These are phyloP conservation scores for Sicyos edulis DNA, from an alignment of 306 rosid species.

Conservation along the genomic window DNA sequence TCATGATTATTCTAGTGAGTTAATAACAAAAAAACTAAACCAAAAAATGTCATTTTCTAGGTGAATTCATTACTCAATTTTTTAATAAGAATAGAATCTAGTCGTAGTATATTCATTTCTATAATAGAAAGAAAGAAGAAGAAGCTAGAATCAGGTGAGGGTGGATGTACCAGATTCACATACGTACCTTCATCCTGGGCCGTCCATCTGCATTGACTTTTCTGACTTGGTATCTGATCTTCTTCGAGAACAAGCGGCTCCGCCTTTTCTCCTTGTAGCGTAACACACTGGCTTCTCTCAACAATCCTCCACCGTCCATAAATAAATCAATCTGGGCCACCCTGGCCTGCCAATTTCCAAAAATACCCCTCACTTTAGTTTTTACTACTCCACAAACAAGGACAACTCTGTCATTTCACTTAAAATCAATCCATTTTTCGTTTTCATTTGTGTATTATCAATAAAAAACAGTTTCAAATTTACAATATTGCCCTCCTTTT, in stretches of 20 bases:
- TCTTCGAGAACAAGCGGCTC: slow-evolving; percentile 65
- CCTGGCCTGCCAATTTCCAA: slow-evolving; percentile 51
- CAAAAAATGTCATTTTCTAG: neutral
- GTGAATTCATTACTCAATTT: neutral
- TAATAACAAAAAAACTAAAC: too few relatives aligned
- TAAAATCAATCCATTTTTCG: neutral
- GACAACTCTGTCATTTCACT: neutral
- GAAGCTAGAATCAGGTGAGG: neutral
- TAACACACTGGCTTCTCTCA: slow-evolving; percentile 68
- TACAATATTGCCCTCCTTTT: too few relatives aligned
- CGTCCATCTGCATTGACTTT: slow-evolving; percentile 86
- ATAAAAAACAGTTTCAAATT: too few relatives aligned
- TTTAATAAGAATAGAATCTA: slow-evolving; percentile 9
- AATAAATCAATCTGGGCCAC: slow-evolving; percentile 57
- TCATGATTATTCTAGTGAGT: too few relatives aligned
- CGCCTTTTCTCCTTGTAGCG: slow-evolving; percentile 81
- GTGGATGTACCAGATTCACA: neutral
- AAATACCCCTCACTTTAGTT: neutral
- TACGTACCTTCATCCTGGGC: slow-evolving; percentile 78
- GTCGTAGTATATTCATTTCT: too few relatives aligned
- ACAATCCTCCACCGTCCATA: slow-evolving; percentile 44
- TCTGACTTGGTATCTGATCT: slow-evolving; percentile 80
- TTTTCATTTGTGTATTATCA: too few relatives aligned
- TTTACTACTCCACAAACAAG: neutral
- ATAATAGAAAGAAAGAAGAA: neutral